These are phyloP conservation scores for Tulasnella sp. DNA, from an alignment of 768 basidiomycete species.

Conservation along the genomic window DNA sequence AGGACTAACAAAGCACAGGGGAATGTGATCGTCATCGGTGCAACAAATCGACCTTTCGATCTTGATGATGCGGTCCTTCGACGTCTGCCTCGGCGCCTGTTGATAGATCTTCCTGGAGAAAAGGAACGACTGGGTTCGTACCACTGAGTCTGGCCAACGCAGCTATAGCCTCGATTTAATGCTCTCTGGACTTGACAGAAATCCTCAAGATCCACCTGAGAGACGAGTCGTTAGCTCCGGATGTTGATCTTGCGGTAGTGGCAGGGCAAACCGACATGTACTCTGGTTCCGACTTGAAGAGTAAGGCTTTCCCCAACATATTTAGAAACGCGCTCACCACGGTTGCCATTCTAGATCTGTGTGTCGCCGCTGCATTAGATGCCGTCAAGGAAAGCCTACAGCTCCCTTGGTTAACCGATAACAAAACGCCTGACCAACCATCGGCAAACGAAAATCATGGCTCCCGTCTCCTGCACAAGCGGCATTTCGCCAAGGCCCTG, in stretches of 20 bases:
- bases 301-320: constrained; percentile 49
- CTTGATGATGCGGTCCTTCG: constrained; percentile 89
- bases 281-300: constrained; percentile 93
- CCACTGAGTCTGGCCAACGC: neutral
- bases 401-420: constrained; percentile 63
- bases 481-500: constrained; percentile 79
- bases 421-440: neutral
- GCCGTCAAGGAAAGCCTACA: constrained; percentile 81
- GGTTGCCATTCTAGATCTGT: constrained; percentile 79
- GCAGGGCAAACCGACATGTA: constrained; percentile 77
- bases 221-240: constrained; percentile 66
- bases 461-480: constrained; percentile 47
- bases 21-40: constrained; percentile 70
- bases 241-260: constrained; percentile 57
- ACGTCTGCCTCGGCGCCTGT: constrained; percentile 76
- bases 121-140: constrained; percentile 75
- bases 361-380: constrained; percentile 87
- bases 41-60: constrained; percentile 89
- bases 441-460: constrained; percentile 14
- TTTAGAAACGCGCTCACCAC: neutral
- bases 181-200: constrained; percentile 45
- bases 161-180: neutral
- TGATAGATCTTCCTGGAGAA: constrained; percentile 85
- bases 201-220: constrained; percentile 83
- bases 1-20: constrained; percentile 67